Base-by-base conservation (phyloP, 2,329 filamentous ascomycete genomes). In the Colletotrichum chrysophilum region DNA sequence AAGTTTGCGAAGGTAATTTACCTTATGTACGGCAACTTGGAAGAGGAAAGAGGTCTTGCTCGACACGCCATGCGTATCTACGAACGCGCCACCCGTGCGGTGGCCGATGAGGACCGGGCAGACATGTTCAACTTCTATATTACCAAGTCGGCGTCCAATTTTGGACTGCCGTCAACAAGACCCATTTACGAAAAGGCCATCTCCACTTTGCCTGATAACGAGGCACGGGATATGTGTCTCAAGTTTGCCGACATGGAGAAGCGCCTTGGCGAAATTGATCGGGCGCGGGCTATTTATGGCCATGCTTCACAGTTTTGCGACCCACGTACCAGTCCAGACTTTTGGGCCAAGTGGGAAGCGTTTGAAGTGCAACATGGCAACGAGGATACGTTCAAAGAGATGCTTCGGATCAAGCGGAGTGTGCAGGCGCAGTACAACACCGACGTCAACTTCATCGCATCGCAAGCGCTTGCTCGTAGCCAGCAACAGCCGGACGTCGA, bases 71-170 rank as follows among this genome's bases (percentile, higher is more conserved):
- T 99, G 97, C 94, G 97, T 75, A 99, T 99, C 79, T 99, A 99
- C 85, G 97, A 99, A 86, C 94, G 97, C 74, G 97, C 97, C 9
- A 99, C 97, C 7, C 93, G 97, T 36, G 96, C 96, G 14, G 97
- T 99, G 5, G 94, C 95, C 16, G 97, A 99, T 81, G 96, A 98
- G 81, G 96, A 99, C 84, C 91, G 96, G 68, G 93, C 96, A 76
- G 96, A 98, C 81, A 98, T 99, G 96, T 99, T 98, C 88, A 97
- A 98, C 84, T 98, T 98, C 83, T 99, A 99, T 88, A 98, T 99
- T 82, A 98, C 96, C 74, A 98, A 99, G 84, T 98, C 96, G 1
- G 97, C 97, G 2, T 98, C 96, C 24, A 99, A 99, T 85, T 99
- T 99, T 81, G 97, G 97, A 36, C 91, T 99, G 67, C 96, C 97